These are phyloP conservation scores for Euphorbia celastroides DNA, from an alignment of 441 rosid species.

Conservation along the genomic window DNA sequence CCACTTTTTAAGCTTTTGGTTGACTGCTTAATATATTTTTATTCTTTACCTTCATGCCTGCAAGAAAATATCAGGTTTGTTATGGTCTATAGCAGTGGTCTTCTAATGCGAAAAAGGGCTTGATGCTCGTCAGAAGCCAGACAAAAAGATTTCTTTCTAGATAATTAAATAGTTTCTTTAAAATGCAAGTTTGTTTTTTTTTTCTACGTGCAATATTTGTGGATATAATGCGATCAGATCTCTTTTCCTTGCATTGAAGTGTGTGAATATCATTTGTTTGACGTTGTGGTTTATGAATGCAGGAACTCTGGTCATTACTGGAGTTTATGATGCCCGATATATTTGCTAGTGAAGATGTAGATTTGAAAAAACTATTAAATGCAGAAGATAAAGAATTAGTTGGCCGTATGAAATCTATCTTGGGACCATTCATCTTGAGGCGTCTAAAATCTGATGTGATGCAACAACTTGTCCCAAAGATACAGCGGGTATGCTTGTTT, in stretches of 20 bases:
- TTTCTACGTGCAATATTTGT: not conserved
- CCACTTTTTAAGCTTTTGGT: not conserved
- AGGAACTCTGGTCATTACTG: constrained; percentile 95
- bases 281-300: constrained; percentile 21
- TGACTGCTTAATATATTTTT: not conserved
- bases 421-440: constrained; percentile 94
- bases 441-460: constrained; percentile 95
- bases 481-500: constrained; percentile 57
- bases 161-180: not conserved
- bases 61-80: constrained; percentile 2
- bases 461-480: constrained; percentile 96
- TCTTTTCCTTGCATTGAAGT: not conserved
- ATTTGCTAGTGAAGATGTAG: constrained; percentile 85
- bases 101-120: not conserved
- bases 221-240: not conserved
- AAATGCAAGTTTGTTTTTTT: not conserved
- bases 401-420: constrained; percentile 88
- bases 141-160: not conserved
- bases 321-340: constrained; percentile 97
- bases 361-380: constrained; percentile 77
- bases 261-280: constrained; percentile 19
- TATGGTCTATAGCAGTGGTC: not conserved
- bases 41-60: constrained; percentile 9
- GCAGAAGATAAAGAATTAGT: constrained; percentile 80
- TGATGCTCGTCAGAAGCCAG: not conserved